phyloP scores from a whole-genome alignment of 192 early-diverging fungal genomes.

The Pilaira anomala region DNA sequence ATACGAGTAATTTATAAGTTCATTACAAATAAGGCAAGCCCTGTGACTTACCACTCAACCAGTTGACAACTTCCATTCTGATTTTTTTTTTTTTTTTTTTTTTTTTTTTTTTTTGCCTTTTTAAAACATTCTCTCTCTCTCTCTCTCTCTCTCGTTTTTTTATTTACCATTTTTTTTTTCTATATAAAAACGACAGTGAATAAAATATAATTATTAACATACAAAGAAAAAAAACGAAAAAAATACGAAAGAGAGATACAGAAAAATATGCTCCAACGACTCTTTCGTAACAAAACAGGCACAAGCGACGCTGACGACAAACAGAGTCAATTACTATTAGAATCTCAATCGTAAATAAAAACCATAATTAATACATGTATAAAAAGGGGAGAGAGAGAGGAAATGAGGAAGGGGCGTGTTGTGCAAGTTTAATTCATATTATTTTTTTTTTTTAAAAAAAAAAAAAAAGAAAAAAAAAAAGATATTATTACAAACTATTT shows the following conservation, averaged over 20 bases:
- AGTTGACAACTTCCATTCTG: no score
- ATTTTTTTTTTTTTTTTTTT: background rate
- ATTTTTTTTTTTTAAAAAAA: background rate
- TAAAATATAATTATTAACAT: no score
- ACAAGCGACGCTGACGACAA: slow-evolving; percentile 25
- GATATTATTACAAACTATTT: no score
- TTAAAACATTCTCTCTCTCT: no score
- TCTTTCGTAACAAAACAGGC: slow-evolving; percentile 30
- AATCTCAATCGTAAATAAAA: slow-evolving; percentile 29
- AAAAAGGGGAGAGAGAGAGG: background rate
- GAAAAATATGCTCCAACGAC: slow-evolving; percentile 28
- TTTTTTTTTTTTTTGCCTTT: no score
- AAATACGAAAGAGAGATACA: background rate
- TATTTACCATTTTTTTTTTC: no score
- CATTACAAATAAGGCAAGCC: no score
- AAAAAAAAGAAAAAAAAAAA: background rate
- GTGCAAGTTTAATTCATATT: background rate
- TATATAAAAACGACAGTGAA: no score
- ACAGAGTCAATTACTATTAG: slow-evolving; percentile 26
- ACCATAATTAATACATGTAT: background rate
- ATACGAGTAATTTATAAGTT: no score
- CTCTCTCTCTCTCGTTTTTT: no score
- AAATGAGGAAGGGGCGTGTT: background rate
- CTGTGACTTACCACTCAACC: no score
- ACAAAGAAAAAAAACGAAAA: no score